A percentile compares a stretch with the other conserved stretches of the same genome.
phyloP scores from a whole-genome alignment of 805 yeast species.

The Kluyveromyces wickerhamii region DNA sequence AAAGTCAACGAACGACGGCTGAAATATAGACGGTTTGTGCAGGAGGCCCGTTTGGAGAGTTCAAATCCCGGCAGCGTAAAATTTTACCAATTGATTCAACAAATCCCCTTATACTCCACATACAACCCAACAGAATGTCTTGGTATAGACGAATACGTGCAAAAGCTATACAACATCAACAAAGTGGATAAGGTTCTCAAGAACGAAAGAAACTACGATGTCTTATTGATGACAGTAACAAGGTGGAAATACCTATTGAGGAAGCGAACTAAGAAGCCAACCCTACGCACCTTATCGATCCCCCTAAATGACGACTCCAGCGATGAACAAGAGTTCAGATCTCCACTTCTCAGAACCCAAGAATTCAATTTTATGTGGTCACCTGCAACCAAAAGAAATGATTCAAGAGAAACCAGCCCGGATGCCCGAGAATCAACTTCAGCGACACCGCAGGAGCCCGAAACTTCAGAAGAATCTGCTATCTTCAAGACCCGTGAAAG shows the following conservation, averaged over 20 bases:
- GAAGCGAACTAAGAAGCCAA: slow-evolving; percentile 1
- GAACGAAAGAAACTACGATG: slow-evolving; percentile 28
- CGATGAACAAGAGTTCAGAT: not conserved
- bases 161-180: slow-evolving; percentile 49
- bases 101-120: slow-evolving; percentile 66
- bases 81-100: slow-evolving; percentile 53
- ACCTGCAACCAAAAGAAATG: too few relatives aligned
- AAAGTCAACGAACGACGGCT: slow-evolving; percentile 47
- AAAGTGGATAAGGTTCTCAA: slow-evolving; percentile 41
- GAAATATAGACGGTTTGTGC: slow-evolving; percentile 57
- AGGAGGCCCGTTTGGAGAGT: slow-evolving; percentile 56
- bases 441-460: too few relatives aligned
- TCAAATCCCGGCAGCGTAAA: slow-evolving; percentile 53
- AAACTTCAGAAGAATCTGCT: too few relatives aligned
- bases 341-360: slow-evolving; percentile 1
- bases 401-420: too few relatives aligned
- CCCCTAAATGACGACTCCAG: not conserved
- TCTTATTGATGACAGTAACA: slow-evolving; percentile 30
- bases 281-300: not conserved
- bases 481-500: too few relatives aligned
- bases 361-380: slow-evolving; percentile 5
- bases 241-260: slow-evolving; percentile 29
- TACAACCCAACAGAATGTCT: slow-evolving; percentile 74
- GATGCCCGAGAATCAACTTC: too few relatives aligned
- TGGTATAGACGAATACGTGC: slow-evolving; percentile 62